A percentile compares a stretch with the other conserved stretches of the same genome.
Conservation (phyloP, 192 early-diverging fungal species). For the Geranomyces variabilis region DNA sequence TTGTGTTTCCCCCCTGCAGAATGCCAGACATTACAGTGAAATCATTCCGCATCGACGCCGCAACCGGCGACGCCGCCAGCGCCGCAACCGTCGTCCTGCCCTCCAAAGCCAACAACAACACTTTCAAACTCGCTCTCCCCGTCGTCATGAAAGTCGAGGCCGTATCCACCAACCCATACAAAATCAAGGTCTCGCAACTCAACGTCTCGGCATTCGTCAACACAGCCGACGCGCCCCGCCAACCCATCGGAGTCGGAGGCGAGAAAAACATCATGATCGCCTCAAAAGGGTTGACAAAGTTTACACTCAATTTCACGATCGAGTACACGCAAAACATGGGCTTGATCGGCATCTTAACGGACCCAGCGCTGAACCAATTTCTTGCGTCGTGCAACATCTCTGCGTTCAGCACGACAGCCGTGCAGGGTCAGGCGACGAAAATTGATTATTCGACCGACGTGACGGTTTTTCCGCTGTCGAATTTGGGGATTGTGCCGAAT, state of each 20-base stretch:
- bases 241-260: conserved; percentile 27
- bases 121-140: background rate
- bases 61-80: background rate
- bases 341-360: conserved; percentile 24
- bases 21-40: conserved; percentile 10
- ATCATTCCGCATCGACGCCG: background rate
- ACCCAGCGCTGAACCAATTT: conserved; percentile 38
- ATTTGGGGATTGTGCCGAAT: conserved; percentile 18
- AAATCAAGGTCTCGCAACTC: background rate
- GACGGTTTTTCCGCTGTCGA: conserved; percentile 23
- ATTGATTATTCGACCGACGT: conserved; percentile 36
- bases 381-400: conserved; percentile 40
- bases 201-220: conserved; percentile 19
- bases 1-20: background rate
- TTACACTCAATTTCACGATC: conserved; percentile 37
- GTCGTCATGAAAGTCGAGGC: conserved; percentile 13
- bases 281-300: conserved; percentile 20
- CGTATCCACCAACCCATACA: background rate
- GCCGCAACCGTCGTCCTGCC: background rate
- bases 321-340: conserved; percentile 28
- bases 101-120: background rate
- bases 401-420: conserved; percentile 1
- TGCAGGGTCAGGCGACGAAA: conserved; percentile 23
- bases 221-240: background rate
- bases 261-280: conserved; percentile 30